Conservation (phyloP, 2,329 filamentous ascomycete species). For the Epichloe scottii region DNA sequence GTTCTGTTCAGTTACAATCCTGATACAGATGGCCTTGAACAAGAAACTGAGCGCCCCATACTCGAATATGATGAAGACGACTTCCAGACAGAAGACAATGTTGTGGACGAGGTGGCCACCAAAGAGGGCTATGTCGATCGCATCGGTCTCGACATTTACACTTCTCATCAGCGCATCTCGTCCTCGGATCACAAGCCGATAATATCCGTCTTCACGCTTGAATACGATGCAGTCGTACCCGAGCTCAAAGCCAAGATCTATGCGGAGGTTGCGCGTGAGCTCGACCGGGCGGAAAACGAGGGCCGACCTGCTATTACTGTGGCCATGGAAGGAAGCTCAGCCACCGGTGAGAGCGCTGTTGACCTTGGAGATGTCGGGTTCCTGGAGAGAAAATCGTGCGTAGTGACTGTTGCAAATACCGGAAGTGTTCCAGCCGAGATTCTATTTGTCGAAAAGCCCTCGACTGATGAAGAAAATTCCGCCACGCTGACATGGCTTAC, state of each 20-base stretch:
- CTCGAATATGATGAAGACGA: constrained; percentile 51
- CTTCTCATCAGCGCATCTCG: constrained; percentile 75
- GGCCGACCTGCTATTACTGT: constrained; percentile 70
- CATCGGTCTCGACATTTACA: constrained; percentile 54
- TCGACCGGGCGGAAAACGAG: constrained; percentile 89
- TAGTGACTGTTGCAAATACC: constrained; percentile 83
- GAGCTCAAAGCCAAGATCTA: constrained; percentile 75
- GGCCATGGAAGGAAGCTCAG: constrained; percentile 51
- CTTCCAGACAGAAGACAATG: constrained; percentile 29
- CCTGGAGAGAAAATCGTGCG: constrained; percentile 49
- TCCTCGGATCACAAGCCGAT: constrained; percentile 96
- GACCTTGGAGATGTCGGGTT: constrained; percentile 70
- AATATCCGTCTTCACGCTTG: constrained; percentile 67
- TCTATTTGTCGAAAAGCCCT: constrained; percentile 63
- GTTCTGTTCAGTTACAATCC: constrained; percentile 88
- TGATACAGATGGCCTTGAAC: constrained; percentile 52
- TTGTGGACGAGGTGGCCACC: constrained; percentile 33
- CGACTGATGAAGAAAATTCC: constrained; percentile 30
- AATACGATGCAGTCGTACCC: constrained; percentile 77
- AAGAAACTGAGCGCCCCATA: constrained; percentile 12
- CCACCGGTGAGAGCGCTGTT: constrained; percentile 42
- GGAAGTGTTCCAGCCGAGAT: constrained; percentile 70
- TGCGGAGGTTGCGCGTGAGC: constrained; percentile 72
- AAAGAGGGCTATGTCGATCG: constrained; percentile 45
- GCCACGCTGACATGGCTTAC: constrained; percentile 53